Evolutionary conservation across 257 asterid species (phyloP), one percentile per base, ranked within the genome.

Genomic region (Solanum dulcamara): DNA sequence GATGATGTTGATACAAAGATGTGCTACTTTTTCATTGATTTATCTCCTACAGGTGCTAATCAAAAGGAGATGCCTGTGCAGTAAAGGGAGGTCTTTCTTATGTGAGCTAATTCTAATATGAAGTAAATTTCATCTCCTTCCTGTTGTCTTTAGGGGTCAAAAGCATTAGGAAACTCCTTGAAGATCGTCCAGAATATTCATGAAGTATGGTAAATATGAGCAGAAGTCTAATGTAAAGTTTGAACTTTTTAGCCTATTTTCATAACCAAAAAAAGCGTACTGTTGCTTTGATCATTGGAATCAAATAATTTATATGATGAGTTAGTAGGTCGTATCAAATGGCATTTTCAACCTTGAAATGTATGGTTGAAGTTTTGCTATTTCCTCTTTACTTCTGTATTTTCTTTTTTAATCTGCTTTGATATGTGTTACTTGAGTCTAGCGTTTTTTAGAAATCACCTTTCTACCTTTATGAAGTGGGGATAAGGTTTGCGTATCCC

Each of bases 1-100:
- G 83, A 85, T 88, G 84, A 90, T 88, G 90, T 92, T 92, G 87
- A 91, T 90, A 88, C 81, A 81, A 89, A 89, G 82, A 67, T 85
- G 86, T 93, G 91, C 95, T 86, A 84, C 92, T 46, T 62, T 87
- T 92, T 91, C 89, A 90, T 90, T 91, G 80, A 90, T 92, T 90
- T 89, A 92, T 93, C 93, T 90, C 93, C 59, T 93, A 94, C 98
- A 94, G 99, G 98, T 92, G 88, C 94, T 85, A 84, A 88, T 68
- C 68, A 72, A 89, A 88, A 88, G 94, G 91, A 88, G 88, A 91
- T 88, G 85, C 87, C 86, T 87, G 88, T 84, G 88, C 91, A 86
- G 86, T 92, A 89, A 90, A 77, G 85, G 94, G 92, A 87, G 89
- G 89, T 88, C 88, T 84, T 82, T 88, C 88, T 85, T 82, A 53